Percentiles rank a stretch among this genome's conserved stretches.
These are phyloP conservation scores for Aspergillus nomiae DNA, from an alignment of 2,329 filamentous ascomycete species.

Conservation along the genomic window DNA sequence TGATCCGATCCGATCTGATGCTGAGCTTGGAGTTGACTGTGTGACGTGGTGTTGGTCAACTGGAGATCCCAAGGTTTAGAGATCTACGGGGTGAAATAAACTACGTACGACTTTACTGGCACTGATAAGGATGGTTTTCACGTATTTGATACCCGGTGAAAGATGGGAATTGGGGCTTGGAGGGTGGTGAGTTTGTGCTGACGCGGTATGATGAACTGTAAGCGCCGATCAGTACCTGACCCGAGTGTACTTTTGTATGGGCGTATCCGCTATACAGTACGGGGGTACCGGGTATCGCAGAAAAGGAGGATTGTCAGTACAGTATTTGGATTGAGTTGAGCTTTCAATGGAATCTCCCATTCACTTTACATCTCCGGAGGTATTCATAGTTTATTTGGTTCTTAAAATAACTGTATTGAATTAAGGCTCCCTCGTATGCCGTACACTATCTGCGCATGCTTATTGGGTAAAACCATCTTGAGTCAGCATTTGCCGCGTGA, in stretches of 20 bases:
- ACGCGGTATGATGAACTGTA: constrained; percentile 5
- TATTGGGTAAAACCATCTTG: background rate
- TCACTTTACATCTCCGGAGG: background rate
- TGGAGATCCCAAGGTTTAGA: background rate
- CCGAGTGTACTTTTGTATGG: background rate
- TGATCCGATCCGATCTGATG: background rate
- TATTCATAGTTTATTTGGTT: background rate
- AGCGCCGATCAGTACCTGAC: constrained; percentile 3
- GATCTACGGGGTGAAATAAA: background rate
- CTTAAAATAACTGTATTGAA: background rate
- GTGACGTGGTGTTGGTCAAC: background rate
- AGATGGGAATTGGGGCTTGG: background rate
- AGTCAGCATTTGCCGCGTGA: background rate
- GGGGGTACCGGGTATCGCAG: background rate
- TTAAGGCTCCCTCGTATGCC: background rate
- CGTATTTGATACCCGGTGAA: background rate
- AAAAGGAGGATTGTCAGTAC: background rate
- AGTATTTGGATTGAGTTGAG: background rate
- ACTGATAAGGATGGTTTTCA: background rate
- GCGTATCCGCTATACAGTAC: background rate
- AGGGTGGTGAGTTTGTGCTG: background rate
- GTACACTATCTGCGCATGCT: background rate
- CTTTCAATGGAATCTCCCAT: background rate
- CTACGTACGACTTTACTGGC: background rate
- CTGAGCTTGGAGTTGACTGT: background rate